Evolutionary conservation across 192 early-diverging fungal genomes (phyloP), one percentile per base, ranked within the genome.

Genomic region (Backusella luteola): DNA sequence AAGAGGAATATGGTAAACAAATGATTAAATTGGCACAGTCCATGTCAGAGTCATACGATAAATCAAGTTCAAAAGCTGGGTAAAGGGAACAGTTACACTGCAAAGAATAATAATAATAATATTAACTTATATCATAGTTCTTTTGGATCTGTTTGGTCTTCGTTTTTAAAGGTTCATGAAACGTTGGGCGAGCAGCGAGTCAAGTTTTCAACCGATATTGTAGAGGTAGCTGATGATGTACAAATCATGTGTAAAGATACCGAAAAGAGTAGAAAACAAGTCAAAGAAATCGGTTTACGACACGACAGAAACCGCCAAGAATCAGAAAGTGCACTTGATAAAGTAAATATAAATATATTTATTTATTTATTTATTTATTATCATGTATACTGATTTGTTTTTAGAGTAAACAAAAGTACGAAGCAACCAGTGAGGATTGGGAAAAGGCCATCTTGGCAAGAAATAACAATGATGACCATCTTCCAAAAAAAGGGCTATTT

Each of bases 1-100:
- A 99, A 77, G 96, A 95, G 68, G 94, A 97, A 44, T 98, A 99
- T 81, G 93, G 91, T 26, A 86, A 90, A 49, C 84, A 87, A 49
- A 87, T 99, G 85, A 84, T 90, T 39, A 96, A 96, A 75, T 84
- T 97, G 0, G 87, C 91, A 8, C 91, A 91, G 34, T 79, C 77
- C 59, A 86, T 88, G 71, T 83, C 85, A 34, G 91, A 90, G 77
- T 73, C 84, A 19, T 88, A 86, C 81, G 86, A 90, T 44, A 83
- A 81, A 76, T 79, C 83, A 34, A 80, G 86, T 42, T 81, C 81
- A 46, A 93, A 87, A 73, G 85, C 75, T 75, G 89, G 80, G 85
- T 89, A 76, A 76, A 29, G 59, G 35, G 1, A 34, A 59, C 0
- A 53, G 19, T 11, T 39, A 39, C 11, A 53, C 23, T 63, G n/a